Evolutionary conservation across 1,284 basidiomycete genomes (phyloP), one percentile per base, ranked within the genome.

Genomic region (Cryptococcus maquisensis): DNA sequence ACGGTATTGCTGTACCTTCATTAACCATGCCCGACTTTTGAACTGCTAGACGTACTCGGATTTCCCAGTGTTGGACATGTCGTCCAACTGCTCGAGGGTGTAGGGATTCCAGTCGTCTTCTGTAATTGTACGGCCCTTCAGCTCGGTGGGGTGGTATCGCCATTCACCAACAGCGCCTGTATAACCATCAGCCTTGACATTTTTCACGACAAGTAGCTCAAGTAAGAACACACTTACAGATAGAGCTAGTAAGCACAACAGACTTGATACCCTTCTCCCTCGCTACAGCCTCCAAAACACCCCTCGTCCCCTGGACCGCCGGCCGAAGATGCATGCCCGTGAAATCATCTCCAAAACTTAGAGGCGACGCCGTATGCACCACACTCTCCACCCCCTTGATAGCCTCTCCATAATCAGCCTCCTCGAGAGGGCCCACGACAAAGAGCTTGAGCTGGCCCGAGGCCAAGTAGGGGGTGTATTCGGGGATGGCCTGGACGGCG

Each of bases 41-140:
- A 21, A 13, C 20, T 28, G 15, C 15, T 15, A 7, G 20, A 55
- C 56, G 56, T 20, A 61, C 57, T 52, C 37, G 37, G 63, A 49
- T 15, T 43, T 20, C 2, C 39, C 56, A 4, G 51, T 56, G 36
- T 59, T 47, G 26, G 55, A 48, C 28, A 62, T 63, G 50, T 63
- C 48, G 37, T 62, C 62, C 24, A 60, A 40, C n/a, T 63, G 54
- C 38, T 63, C 56, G 20, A 60, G 20, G 9, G 67, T 63, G 45
- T 66, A 63, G 9, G 71, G 68, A 51, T 72, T 73, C 68, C 69
- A 71, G 49, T 70, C 63, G 13, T 67, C 55, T 52, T 74, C 72
- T 18, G 62, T 66, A 55, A 70, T 57, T 15, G 55, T 39, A 4
- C 16, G 24, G 10, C 57, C 63, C 13, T 37, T 52, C 21, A 63